Conservation (phyloP, 768 basidiomycete genomes). For the Suillus fuscotomentosus region DNA sequence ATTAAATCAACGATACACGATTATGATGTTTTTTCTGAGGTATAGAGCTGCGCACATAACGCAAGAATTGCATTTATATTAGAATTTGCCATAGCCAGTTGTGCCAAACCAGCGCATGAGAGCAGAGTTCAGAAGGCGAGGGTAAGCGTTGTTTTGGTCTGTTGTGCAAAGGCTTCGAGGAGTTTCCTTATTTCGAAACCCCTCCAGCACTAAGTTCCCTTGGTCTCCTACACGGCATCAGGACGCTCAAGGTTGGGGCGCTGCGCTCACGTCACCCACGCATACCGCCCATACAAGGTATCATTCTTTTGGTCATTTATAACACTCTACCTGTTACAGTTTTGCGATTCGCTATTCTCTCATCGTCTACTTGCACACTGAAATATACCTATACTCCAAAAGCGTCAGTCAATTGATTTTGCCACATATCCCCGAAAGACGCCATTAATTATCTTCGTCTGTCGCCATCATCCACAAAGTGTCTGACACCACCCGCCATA, state of each 20-base stretch:
- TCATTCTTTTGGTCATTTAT: not conserved
- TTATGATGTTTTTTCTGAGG: no score
- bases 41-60: not conserved
- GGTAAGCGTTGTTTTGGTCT: not conserved
- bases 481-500: not conserved
- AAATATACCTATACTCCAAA: not conserved
- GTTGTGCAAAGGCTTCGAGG: not conserved
- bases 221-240: no score
- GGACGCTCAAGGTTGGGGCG: no score
- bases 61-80: not conserved
- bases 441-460: not conserved
- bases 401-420: not conserved
- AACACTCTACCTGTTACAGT: not conserved
- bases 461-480: not conserved
- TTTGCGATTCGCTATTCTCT: not conserved
- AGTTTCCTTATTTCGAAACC: not conserved
- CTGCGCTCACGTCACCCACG: no score
- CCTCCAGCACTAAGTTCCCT: not conserved
- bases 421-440: not conserved
- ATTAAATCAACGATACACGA: not conserved
- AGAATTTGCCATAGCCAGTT: not conserved
- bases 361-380: not conserved
- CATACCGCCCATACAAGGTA: no score
- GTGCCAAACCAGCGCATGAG: not conserved
- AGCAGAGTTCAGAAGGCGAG: not conserved